Conservation (phyloP, 345 rosid species). For the Triadica sebifera region DNA sequence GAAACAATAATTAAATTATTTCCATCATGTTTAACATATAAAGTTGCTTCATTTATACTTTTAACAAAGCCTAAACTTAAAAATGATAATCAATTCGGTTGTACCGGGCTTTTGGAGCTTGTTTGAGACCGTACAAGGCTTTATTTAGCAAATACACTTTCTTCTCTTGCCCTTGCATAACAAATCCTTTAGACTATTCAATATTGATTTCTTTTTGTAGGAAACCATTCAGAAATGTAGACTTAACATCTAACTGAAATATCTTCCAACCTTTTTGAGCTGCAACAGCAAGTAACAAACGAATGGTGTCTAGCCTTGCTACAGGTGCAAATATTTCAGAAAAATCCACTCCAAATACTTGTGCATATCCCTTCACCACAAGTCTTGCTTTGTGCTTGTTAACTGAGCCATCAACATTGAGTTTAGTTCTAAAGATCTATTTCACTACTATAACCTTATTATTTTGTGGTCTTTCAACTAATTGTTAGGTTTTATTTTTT, state of each 20-base stretch:
- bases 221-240: neutral
- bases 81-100: neutral
- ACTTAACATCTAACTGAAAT: neutral
- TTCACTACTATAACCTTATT: neutral
- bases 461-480: neutral
- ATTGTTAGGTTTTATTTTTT: neutral
- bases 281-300: too few relatives aligned
- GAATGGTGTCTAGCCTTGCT: neutral
- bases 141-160: neutral
- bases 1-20: neutral
- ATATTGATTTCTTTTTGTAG: neutral
- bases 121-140: neutral
- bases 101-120: neutral
- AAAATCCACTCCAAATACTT: neutral
- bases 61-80: neutral
- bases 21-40: neutral
- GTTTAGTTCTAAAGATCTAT: slow-evolving; percentile 2
- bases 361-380: neutral
- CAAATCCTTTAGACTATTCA: neutral
- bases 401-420: slow-evolving; percentile 1
- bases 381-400: neutral
- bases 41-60: neutral
- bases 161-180: neutral
- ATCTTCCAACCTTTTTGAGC: neutral
- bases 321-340: neutral